A percentile compares a stretch with the other conserved stretches of the same genome.
Conservation (phyloP, 495 filamentous ascomycete genomes). For the Penicillium turbatum region DNA sequence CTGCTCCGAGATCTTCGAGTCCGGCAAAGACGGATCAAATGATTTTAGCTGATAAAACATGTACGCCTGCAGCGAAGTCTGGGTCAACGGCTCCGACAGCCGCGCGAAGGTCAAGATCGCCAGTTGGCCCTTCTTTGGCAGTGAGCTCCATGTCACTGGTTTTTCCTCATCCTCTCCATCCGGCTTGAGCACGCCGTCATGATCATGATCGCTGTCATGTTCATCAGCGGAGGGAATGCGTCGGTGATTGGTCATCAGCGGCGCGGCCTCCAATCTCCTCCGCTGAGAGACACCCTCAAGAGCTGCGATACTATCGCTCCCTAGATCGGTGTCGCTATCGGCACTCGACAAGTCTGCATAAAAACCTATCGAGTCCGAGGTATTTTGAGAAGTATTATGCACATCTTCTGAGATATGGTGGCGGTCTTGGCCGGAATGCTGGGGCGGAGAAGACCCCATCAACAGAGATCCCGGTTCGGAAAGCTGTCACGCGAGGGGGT, state of each 20-base stretch:
- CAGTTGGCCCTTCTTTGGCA: conserved; percentile 73
- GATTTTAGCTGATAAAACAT: conserved; percentile 71
- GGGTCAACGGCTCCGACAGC: conserved; percentile 73
- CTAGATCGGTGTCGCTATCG: conserved; percentile 14
- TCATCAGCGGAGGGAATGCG: conserved; percentile 18
- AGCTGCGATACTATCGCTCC: conserved; percentile 18
- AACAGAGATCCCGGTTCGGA: conserved; percentile 8
- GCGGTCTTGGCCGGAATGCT: conserved; percentile 4
- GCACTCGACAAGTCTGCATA: neutral
- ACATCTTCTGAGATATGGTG: neutral
- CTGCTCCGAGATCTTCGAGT: conserved; percentile 67
- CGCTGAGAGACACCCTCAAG: conserved; percentile 8
- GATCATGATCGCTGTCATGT: conserved; percentile 16
- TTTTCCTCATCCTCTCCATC: conserved; percentile 23
- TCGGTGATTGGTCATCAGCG: conserved; percentile 16
- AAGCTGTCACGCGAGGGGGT: conserved; percentile 10
- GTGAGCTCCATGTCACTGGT: conserved; percentile 60
- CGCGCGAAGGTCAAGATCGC: conserved; percentile 68
- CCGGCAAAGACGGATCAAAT: conserved; percentile 58
- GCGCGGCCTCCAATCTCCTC: conserved; percentile 12
- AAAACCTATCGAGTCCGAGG: neutral
- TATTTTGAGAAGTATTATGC: neutral
- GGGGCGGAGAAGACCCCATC: conserved; percentile 13
- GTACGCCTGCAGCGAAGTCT: conserved; percentile 71
- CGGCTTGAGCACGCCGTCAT: conserved; percentile 8